Conservation (phyloP, 495 filamentous ascomycete species). For the Darksidea phi region DNA sequence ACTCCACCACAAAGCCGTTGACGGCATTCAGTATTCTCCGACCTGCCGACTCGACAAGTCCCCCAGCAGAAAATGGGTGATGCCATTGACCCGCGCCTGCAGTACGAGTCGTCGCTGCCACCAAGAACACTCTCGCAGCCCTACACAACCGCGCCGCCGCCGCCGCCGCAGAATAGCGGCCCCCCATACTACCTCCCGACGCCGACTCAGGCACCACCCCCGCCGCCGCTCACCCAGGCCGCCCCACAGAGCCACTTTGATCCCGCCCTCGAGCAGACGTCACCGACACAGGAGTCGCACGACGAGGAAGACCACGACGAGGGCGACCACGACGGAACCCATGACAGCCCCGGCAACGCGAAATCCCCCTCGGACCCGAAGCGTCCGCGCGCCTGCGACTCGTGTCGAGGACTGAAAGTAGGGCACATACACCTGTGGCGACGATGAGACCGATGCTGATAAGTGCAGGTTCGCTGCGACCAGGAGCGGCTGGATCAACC, state of each 20-base stretch:
- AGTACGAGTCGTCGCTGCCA: slow-evolving; percentile 21
- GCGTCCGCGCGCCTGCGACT: slow-evolving; percentile 86
- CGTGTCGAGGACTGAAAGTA: slow-evolving; percentile 86
- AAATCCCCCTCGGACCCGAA: slow-evolving; percentile 55
- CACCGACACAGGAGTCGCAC: slow-evolving; percentile 3
- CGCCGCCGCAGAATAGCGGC: slow-evolving; percentile 13
- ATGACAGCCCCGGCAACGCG: slow-evolving; percentile 21
- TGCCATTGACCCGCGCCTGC: slow-evolving; percentile 31
- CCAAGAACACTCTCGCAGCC: slow-evolving; percentile 15
- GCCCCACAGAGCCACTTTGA: slow-evolving; percentile 29
- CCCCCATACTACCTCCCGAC: slow-evolving; percentile 33
- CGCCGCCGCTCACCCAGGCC: neutral
- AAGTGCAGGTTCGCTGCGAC: slow-evolving; percentile 69
- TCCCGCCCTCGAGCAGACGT: slow-evolving; percentile 31
- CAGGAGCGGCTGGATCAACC: slow-evolving; percentile 64
- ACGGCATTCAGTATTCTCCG: too few relatives aligned
- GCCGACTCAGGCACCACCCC: slow-evolving; percentile 15
- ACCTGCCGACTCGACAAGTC: neutral
- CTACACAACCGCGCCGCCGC: slow-evolving; percentile 16
- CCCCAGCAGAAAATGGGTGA: slow-evolving; percentile 6
- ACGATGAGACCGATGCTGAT: slow-evolving; percentile 16
- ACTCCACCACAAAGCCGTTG: too few relatives aligned
- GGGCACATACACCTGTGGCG: slow-evolving; percentile 53
- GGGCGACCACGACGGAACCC: slow-evolving; percentile 21
- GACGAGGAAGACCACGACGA: slow-evolving; percentile 6